A percentile compares a stretch with the other conserved stretches of the same genome.
phyloP scores from a whole-genome alignment of 2,329 filamentous ascomycete genomes.

The Blastomyces parvus region DNA sequence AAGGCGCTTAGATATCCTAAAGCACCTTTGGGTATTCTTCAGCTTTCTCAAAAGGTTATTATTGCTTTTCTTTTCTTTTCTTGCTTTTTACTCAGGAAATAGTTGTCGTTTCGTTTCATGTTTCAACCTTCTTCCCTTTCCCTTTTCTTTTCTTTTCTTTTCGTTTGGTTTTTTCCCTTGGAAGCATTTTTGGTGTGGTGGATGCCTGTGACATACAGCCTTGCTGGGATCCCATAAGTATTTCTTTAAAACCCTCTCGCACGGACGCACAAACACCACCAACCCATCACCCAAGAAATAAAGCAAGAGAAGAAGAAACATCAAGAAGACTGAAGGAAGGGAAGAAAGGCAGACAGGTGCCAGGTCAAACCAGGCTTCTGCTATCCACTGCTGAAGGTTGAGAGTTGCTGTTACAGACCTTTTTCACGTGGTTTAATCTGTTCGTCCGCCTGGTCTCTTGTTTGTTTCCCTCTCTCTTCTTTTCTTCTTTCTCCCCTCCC shows the following conservation, averaged over 20 bases:
- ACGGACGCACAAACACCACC: background rate
- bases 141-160: background rate
- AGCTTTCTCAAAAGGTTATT: background rate
- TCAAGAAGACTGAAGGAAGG: background rate
- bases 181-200: background rate
- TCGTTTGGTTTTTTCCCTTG: background rate
- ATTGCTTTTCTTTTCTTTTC: background rate
- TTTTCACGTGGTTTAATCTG: slow-evolving; percentile 3
- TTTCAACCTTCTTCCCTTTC: background rate
- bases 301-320: slow-evolving; percentile 2
- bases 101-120: background rate
- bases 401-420: background rate
- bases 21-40: background rate
- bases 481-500: background rate
- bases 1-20: background rate
- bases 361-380: background rate
- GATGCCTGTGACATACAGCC: slow-evolving; percentile 1
- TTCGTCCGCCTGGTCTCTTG: slow-evolving; percentile 2
- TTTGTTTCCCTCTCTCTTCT: background rate
- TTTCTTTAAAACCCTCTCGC: background rate
- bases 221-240: background rate
- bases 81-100: background rate
- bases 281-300: background rate
- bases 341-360: background rate
- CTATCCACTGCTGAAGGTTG: background rate